A percentile compares a stretch with the other conserved stretches of the same genome.
These are phyloP conservation scores for Fusarium tricinctum DNA, from an alignment of 2,329 filamentous ascomycete species.

Conservation along the genomic window DNA sequence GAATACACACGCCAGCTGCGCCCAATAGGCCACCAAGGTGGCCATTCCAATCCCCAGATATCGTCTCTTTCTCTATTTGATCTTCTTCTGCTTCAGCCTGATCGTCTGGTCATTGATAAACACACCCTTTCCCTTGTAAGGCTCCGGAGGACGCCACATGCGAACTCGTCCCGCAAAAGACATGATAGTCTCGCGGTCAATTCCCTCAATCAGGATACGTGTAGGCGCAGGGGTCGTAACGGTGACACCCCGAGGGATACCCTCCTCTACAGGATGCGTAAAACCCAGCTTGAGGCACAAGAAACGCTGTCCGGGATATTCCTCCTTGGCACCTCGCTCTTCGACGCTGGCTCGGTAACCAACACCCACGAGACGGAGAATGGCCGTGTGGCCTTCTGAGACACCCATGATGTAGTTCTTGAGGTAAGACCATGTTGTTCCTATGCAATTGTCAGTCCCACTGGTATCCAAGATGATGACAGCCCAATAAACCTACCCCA, in stretches of 20 bases:
- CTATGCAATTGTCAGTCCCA: slow-evolving; percentile 60
- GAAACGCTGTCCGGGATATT: slow-evolving; percentile 87
- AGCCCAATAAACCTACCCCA: slow-evolving; percentile 76
- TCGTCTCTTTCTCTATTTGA: slow-evolving; percentile 72
- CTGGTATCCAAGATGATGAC: background rate
- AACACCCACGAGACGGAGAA: slow-evolving; percentile 92
- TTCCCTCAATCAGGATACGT: slow-evolving; percentile 88
- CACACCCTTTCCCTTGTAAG: slow-evolving; percentile 99
- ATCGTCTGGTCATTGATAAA: slow-evolving; percentile 99
- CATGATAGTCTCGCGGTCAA: slow-evolving; percentile 88
- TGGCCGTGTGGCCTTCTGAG: slow-evolving; percentile 94
- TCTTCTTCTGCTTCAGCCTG: slow-evolving; percentile 98
- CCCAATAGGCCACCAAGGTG: slow-evolving; percentile 34
- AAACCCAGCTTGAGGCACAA: slow-evolving; percentile 96
- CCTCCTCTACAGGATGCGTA: slow-evolving; percentile 93
- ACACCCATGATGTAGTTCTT: slow-evolving; percentile 94
- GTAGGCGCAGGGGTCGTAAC: slow-evolving; percentile 93
- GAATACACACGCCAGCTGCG: slow-evolving; percentile 51
- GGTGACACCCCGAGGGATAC: slow-evolving; percentile 84
- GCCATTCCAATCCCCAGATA: slow-evolving; percentile 12
- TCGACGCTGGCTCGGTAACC: slow-evolving; percentile 94
- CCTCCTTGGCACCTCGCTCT: slow-evolving; percentile 77
- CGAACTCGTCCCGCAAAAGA: slow-evolving; percentile 91
- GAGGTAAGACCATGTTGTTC: slow-evolving; percentile 90
- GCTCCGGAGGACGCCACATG: slow-evolving; percentile 91